Conservation (phyloP, 2,329 filamentous ascomycete genomes). For the Hymenoscyphus repandus region DNA sequence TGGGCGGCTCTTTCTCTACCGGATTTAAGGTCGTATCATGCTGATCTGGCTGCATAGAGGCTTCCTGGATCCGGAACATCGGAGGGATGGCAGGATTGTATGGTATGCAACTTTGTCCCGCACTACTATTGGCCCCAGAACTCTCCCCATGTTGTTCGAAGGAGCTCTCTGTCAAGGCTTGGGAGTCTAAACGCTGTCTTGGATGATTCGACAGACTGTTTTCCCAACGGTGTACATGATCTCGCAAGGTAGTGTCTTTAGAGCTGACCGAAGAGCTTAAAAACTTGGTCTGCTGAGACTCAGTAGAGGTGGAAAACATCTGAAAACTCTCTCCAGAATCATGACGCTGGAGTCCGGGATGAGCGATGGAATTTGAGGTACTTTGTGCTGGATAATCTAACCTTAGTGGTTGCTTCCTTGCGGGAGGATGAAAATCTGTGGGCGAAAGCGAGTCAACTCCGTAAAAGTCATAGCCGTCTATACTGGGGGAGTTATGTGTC, state of each 20-base stretch:
- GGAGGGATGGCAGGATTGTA: constrained; percentile 17
- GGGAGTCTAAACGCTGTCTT: constrained; percentile 22
- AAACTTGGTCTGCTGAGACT: constrained; percentile 36
- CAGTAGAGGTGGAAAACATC: constrained; percentile 54
- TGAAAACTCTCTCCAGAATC: constrained; percentile 56
- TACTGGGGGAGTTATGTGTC: constrained; percentile 20
- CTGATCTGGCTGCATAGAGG: constrained; percentile 16
- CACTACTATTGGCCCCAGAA: constrained; percentile 6
- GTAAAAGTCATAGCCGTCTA: constrained; percentile 62
- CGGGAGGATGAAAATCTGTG: constrained; percentile 46
- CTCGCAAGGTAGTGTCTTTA: constrained; percentile 16
- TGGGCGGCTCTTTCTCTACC: constrained; percentile 7
- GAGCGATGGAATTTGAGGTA: background rate
- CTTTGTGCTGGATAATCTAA: constrained; percentile 28
- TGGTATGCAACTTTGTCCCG: constrained; percentile 3
- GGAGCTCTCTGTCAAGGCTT: constrained; percentile 17
- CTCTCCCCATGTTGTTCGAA: constrained; percentile 6
- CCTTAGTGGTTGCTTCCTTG: constrained; percentile 35
- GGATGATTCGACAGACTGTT: constrained; percentile 23
- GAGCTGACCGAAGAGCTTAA: constrained; percentile 34
- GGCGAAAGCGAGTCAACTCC: constrained; percentile 48
- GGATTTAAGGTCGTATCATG: constrained; percentile 3
- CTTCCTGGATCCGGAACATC: constrained; percentile 22
- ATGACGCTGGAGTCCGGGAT: constrained; percentile 36
- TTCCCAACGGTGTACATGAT: constrained; percentile 26